A percentile compares a stretch with the other conserved stretches of the same genome.
Conservation (phyloP, 495 filamentous ascomycete genomes). For the Talaromyces wortmannii region DNA sequence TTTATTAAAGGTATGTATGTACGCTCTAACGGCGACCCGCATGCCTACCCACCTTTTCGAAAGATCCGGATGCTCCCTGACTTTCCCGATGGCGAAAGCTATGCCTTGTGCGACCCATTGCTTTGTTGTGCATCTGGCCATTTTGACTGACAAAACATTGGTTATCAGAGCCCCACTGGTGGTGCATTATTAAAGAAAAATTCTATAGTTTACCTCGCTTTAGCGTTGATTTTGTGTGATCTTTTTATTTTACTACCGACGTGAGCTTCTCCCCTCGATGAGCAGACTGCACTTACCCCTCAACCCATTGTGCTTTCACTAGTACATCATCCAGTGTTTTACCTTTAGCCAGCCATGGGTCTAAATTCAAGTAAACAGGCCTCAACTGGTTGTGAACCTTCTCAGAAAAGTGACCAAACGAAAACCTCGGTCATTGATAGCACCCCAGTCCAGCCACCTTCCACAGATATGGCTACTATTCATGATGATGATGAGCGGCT, state of each 20-base stretch:
- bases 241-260: neutral
- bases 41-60: neutral
- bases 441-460: neutral
- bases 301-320: neutral
- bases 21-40: neutral
- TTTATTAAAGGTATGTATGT: no score
- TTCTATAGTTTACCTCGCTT: neutral
- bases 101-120: neutral
- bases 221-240: neutral
- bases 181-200: neutral
- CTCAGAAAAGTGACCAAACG: neutral
- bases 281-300: neutral
- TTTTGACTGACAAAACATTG: neutral
- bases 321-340: neutral
- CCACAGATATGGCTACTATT: conserved; percentile 37
- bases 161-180: neutral
- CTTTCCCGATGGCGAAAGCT: neutral
- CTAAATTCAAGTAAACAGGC: neutral
- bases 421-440: neutral
- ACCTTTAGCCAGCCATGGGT: neutral
- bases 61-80: neutral
- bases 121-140: neutral
- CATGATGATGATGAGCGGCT: conserved; percentile 60
- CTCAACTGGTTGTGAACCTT: neutral
- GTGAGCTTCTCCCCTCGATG: neutral